Base-by-base conservation (phyloP, 805 yeast species). In the Metschnikowia lunata region DNA sequence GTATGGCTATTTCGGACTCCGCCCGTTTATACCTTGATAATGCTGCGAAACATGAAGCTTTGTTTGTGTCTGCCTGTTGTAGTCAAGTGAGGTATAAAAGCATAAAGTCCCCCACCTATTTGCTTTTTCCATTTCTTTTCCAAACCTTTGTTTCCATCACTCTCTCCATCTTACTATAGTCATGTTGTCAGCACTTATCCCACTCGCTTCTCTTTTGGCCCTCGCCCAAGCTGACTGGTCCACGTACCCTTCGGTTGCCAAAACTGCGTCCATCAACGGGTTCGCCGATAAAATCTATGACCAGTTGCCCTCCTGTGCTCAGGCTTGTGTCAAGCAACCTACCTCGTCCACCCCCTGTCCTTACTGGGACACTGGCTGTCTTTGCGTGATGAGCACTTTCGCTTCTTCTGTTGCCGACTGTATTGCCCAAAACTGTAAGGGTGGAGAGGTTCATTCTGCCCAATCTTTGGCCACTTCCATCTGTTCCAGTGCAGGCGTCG, bases 351-450 rank as follows among this genome's bases (percentile, higher is more conserved):
- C 72, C 15, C 73, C 73, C 37, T 69, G 75, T 49, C 75, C 75
- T 38, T 67, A 67, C 63, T 69, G 74, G 73, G 75, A 69, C 52
- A 62, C 74, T 37, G 75, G 75, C 26, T 69, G 75, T 58, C 63
- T 69, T 43, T 69, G 75, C 64, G 71, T 67, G 36, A 68, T 69
- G 66, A 57, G 69, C 34, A 50, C 50, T 36, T 69, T 64, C 59
- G 59, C 57, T 32, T 62, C 62, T 9, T 43, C 45, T 30, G 64
- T 69, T 28, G 73, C 67, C 39, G 53, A 61, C 42, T 69, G 75
- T 63, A 45, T 60, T 31, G 59, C 59, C 26, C 33, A 49, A 28
- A 42, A 35, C 36, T 60, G 63, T 45, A 42, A 51, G 18, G 72
- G 72, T 47, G 37, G 45, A 14, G 62, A 64, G 15, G 71, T 67